Evolutionary conservation across 345 rosid species (phyloP).

Genomic region (Hevea brasiliensis): DNA sequence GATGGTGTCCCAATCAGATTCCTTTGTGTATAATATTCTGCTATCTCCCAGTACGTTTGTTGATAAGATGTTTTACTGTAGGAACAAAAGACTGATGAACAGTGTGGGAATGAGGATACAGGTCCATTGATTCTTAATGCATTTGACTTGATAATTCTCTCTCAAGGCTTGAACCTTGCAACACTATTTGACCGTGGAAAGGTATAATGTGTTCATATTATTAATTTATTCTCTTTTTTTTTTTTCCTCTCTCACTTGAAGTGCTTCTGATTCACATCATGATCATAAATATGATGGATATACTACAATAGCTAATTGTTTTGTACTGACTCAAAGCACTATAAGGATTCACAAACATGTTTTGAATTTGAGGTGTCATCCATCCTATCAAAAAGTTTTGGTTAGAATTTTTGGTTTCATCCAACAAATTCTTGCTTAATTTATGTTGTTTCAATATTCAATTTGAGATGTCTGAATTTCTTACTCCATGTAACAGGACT

Average conservation of each 20-base stretch:
- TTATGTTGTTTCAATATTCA: background rate
- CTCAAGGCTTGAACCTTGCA: slow-evolving; percentile 95
- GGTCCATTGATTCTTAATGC: slow-evolving; percentile 93
- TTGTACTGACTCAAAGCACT: background rate
- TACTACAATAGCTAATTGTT: background rate
- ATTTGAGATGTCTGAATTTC: background rate
- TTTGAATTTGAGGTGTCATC: background rate
- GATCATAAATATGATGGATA: background rate
- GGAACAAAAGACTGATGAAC: slow-evolving; percentile 59
- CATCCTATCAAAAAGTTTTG: background rate
- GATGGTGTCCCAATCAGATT: background rate
- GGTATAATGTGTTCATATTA: slow-evolving; percentile 48
- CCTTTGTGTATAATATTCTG: background rate
- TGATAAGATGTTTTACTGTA: slow-evolving; percentile 28
- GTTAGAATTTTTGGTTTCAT: background rate
- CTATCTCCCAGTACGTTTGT: slow-evolving; percentile 10
- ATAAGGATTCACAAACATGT: background rate
- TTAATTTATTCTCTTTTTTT: background rate
- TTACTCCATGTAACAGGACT: slow-evolving; percentile 50
- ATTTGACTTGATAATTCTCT: slow-evolving; percentile 82
- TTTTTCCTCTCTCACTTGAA: background rate
- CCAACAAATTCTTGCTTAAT: background rate
- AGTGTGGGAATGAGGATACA: slow-evolving; percentile 47
- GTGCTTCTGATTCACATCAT: background rate
- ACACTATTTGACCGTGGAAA: slow-evolving; percentile 83